These are phyloP conservation scores for Neurospora sp. DNA, from an alignment of 495 filamentous ascomycete species.

Conservation along the genomic window DNA sequence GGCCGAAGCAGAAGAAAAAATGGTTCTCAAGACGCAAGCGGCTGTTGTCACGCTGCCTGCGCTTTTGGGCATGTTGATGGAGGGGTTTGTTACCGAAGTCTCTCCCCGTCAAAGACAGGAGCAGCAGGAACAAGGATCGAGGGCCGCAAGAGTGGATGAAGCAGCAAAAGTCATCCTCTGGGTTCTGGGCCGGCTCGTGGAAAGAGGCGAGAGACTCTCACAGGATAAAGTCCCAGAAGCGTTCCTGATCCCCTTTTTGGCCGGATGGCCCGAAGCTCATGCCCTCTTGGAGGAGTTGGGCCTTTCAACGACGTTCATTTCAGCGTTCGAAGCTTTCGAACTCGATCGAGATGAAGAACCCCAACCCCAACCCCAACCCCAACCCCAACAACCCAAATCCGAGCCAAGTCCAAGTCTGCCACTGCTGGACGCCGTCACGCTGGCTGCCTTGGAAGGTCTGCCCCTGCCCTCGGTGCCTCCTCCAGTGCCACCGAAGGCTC, in stretches of 20 bases:
- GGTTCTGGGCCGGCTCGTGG: neutral
- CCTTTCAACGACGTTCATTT: neutral
- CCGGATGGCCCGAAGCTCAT: neutral
- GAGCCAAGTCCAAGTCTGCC: neutral
- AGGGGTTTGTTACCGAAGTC: neutral
- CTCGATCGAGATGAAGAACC: neutral
- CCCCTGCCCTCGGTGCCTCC: neutral
- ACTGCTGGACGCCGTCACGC: neutral
- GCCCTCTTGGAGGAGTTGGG: neutral
- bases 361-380: neutral
- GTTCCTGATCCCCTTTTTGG: neutral
- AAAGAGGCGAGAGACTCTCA: neutral
- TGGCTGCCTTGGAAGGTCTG: neutral
- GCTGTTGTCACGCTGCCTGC: neutral
- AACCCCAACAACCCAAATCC: neutral
- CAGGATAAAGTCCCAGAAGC: neutral
- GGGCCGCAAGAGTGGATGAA: neutral
- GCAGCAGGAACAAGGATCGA: neutral
- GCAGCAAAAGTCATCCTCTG: neutral
- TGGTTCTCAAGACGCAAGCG: neutral
- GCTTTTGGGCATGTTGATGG: neutral
- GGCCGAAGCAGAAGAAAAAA: neutral
- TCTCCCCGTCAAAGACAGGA: too few species aligned
- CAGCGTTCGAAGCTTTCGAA: neutral
- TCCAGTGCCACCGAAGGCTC: neutral